Evolutionary conservation across 306 rosid species (phyloP).

Genomic region (Citrullus colocynthis): DNA sequence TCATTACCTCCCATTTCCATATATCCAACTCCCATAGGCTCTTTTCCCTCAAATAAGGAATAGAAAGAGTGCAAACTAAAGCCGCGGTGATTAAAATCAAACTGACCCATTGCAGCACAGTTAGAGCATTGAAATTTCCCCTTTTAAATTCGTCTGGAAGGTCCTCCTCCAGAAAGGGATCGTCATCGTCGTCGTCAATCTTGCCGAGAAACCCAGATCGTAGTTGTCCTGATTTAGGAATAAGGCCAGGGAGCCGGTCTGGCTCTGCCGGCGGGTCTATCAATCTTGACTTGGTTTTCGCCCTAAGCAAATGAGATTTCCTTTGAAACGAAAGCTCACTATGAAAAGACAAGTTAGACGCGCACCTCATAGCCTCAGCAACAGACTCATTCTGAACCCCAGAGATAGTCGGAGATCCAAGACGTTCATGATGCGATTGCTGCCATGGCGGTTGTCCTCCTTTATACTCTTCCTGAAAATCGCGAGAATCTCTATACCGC

Average conservation of each 20-base stretch:
- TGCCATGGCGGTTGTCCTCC: slow-evolving; percentile 20
- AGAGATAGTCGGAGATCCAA: slow-evolving; percentile 5
- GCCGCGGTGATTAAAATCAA: slow-evolving; percentile 47
- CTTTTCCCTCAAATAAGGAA: slow-evolving; percentile 24
- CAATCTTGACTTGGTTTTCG: slow-evolving; percentile 41
- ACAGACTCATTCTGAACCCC: not conserved
- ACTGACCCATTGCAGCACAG: slow-evolving; percentile 57
- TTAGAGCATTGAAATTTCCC: slow-evolving; percentile 18
- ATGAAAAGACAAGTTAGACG: slow-evolving; percentile 35
- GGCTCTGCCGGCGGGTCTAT: slow-evolving; percentile 37
- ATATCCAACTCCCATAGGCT: slow-evolving; percentile 40
- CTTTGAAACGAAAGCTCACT: slow-evolving; percentile 32
- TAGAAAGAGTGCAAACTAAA: slow-evolving; percentile 27
- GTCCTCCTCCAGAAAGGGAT: slow-evolving; percentile 70
- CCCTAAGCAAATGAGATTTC: slow-evolving; percentile 20
- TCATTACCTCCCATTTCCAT: slow-evolving; percentile 84
- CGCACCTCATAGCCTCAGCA: slow-evolving; percentile 31
- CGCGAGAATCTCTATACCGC: slow-evolving; percentile 25
- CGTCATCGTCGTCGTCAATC: slow-evolving; percentile 41
- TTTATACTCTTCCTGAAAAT: not conserved
- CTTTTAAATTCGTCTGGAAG: slow-evolving; percentile 41
- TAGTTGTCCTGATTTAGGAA: slow-evolving; percentile 36
- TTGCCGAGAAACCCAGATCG: slow-evolving; percentile 42
- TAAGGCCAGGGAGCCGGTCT: slow-evolving; percentile 24
- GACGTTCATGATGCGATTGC: slow-evolving; percentile 10